Percentiles rank a stretch among this genome's conserved stretches.
Conservation (phyloP, 257 asterid genomes). For the Solanum medicagineum region DNA sequence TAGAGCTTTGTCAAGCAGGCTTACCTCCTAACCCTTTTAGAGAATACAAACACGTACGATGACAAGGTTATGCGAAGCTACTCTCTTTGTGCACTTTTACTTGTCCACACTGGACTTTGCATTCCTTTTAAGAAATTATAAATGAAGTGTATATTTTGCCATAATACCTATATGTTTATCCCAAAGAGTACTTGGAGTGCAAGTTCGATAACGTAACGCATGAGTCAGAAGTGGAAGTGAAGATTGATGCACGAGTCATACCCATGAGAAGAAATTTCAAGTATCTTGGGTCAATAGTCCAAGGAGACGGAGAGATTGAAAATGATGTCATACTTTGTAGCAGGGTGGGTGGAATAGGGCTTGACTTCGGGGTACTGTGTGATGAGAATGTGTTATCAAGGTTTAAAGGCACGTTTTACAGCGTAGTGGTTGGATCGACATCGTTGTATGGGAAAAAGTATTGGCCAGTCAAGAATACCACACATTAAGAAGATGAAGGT, state of each 20-base stretch:
- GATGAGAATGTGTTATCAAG: background rate
- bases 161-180: background rate
- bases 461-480: background rate
- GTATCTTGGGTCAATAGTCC: background rate
- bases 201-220: background rate
- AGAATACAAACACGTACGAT: background rate
- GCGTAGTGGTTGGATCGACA: background rate
- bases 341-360: background rate
- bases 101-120: background rate
- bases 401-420: background rate
- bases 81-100: background rate
- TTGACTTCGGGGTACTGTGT: background rate
- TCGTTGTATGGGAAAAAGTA: background rate
- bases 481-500: background rate
- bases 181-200: background rate
- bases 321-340: background rate
- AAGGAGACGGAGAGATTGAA: background rate
- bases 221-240: background rate
- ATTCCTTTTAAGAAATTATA: background rate
- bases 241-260: background rate
- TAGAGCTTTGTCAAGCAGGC: background rate
- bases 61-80: background rate
- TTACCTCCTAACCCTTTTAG: background rate
- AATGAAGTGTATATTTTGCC: background rate
- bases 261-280: background rate